Percentiles rank a stretch among this genome's conserved stretches.
Evolutionary conservation across 2,329 filamentous ascomycete genomes (phyloP).

Genomic region (Beauveria brongniartii): DNA sequence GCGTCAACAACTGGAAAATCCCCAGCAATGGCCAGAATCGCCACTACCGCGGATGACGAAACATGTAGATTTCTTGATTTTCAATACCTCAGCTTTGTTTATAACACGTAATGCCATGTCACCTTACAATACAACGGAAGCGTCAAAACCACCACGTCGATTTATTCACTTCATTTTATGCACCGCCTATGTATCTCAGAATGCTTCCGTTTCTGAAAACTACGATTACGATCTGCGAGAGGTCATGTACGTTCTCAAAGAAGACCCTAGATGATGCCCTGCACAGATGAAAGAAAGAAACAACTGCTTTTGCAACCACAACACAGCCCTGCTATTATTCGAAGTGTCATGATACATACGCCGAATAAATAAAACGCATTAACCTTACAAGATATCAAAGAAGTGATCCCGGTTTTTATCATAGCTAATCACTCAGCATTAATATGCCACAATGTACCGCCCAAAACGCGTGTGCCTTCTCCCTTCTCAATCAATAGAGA

Average conservation of each 20-base stretch:
- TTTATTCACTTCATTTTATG: background rate
- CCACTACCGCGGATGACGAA: slow-evolving; percentile 5
- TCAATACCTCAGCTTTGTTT: background rate
- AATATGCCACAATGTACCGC: background rate
- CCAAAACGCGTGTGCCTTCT: background rate
- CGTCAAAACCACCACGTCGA: background rate
- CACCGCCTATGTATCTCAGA: too few species aligned
- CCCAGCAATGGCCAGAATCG: slow-evolving; percentile 24
- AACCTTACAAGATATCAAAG: background rate
- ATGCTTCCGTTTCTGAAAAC: too few species aligned
- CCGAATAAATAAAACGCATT: background rate
- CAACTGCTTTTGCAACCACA: too few species aligned
- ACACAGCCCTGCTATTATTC: background rate
- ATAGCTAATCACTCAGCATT: background rate
- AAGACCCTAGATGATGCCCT: too few species aligned
- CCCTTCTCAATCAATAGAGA: background rate
- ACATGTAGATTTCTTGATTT: background rate
- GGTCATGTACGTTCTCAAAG: too few species aligned
- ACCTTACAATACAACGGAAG: background rate
- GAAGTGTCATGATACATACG: background rate
- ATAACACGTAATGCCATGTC: background rate
- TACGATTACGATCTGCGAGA: too few species aligned
- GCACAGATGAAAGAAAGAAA: too few species aligned
- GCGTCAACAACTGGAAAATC: slow-evolving; percentile 82
- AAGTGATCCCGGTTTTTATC: background rate